Evolutionary conservation across 176 grass and related monocot genomes (phyloP), one percentile per base, ranked within the genome.

Genomic region (Oryza australiensis): DNA sequence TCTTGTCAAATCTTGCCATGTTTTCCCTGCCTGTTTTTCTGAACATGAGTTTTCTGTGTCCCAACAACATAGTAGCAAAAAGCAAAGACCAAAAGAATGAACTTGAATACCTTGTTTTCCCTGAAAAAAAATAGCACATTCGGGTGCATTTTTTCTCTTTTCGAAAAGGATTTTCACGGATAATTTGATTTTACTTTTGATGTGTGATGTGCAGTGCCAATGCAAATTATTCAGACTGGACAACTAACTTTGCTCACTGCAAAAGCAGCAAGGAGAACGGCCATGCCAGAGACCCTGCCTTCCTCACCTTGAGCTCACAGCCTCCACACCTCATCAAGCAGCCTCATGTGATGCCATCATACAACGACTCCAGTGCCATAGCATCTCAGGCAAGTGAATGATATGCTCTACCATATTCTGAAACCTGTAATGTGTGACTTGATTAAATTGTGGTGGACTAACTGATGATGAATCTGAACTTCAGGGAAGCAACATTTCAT

Each of bases 261-360:
- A 86, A 80, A 68, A 80, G 28, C 77, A 68, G 35, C 62, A 84
- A 86, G 85, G 89, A 89, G 55, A 27, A 37, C 41, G 51, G 75
- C 33, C 43, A 73, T 37, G 33, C 55, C 59, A 71, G 72, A 43
- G 89, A 94, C 16, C 68, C 76, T 0, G 84, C 75, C 67, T 83
- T 85, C 42, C 75, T 94, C 75, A 81, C 86, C 55, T 62, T 91
- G 79, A 90, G 80, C 40, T 75, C 92, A 22, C 84, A 72, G 73
- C 71, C 76, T 78, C 62, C 66, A 28, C 76, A 78, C 24, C 86
- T 51, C 88, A 63, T 67, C 38, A 90, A 83, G 86, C 82, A 86
- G 65, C 82, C 88, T 83, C 84, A 72, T 23, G 22, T 62, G 35
- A 51, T 57, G 71, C 35, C 67, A 34, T 33, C 80, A n/a, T 77